phyloP scores from a whole-genome alignment of 2,329 filamentous ascomycete genomes.

The Elsinoe perseae region DNA sequence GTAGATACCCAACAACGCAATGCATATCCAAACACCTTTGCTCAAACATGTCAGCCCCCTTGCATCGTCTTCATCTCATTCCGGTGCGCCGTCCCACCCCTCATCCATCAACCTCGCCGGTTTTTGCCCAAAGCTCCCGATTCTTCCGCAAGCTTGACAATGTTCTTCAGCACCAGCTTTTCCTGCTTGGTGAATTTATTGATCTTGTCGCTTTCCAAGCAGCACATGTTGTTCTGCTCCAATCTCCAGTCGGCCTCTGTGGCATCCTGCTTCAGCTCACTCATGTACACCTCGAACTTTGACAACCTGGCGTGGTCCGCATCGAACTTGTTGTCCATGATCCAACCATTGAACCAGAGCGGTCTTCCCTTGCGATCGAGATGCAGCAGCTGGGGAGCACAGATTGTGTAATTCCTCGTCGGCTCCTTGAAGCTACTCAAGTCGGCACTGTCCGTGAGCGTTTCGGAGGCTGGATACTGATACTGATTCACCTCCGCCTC shows the following conservation, averaged over 20 bases:
- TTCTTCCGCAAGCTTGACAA: constrained; percentile 24
- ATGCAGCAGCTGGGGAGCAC: constrained; percentile 41
- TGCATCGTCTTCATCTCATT: not conserved
- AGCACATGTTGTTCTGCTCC: constrained; percentile 32
- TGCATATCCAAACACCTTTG: constrained; percentile 1
- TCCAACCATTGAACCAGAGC: constrained; percentile 44
- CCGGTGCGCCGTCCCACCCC: not conserved
- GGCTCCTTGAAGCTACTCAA: not conserved
- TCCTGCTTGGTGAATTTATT: constrained; percentile 26
- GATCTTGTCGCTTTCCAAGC: constrained; percentile 27
- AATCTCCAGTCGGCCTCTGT: constrained; percentile 29
- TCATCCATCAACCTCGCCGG: not conserved
- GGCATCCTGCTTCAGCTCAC: constrained; percentile 26
- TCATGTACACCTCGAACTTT: constrained; percentile 32
- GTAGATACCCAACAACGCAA: constrained; percentile 11
- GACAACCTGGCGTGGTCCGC: constrained; percentile 30
- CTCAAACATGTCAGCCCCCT: not conserved
- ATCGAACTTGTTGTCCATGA: constrained; percentile 37
- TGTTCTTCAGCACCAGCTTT: constrained; percentile 26
- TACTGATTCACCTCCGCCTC: not conserved
- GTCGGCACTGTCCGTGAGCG: not conserved
- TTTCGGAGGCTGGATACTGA: not conserved
- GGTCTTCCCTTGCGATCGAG: constrained; percentile 35
- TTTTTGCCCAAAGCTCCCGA: constrained; percentile 16
- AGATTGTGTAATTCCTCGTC: constrained; percentile 28